Conservation (phyloP, 805 yeast species). For the Barnettozyma botsteinii region DNA sequence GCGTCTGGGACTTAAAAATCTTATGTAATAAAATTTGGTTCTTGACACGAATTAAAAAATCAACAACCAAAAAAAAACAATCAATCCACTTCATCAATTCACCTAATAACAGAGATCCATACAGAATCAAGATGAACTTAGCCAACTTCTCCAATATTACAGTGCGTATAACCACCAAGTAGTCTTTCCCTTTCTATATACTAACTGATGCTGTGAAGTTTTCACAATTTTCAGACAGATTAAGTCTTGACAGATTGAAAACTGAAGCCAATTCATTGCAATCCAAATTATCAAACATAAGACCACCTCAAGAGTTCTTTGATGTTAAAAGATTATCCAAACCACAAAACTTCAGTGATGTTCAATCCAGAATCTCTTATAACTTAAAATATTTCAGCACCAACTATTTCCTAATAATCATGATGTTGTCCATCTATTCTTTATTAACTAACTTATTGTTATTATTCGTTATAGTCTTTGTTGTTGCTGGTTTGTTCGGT, state of each 20-base stretch:
- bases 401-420: slow-evolving; percentile 73
- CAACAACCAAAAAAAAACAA: background rate
- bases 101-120: too few relatives aligned
- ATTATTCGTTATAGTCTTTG: slow-evolving; percentile 73
- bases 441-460: slow-evolving; percentile 79
- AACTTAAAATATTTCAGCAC: slow-evolving; percentile 84
- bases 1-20: too few relatives aligned
- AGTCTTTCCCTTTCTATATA: too few relatives aligned
- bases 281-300: slow-evolving; percentile 59
- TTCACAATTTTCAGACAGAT: slow-evolving; percentile 39
- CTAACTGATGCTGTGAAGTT: slow-evolving; percentile 24
- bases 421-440: slow-evolving; percentile 73
- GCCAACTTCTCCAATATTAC: slow-evolving; percentile 35
- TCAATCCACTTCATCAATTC: background rate
- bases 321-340: slow-evolving; percentile 85
- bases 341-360: slow-evolving; percentile 84
- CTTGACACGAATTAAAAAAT: too few relatives aligned
- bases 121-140: slow-evolving; percentile 25
- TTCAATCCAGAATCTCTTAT: slow-evolving; percentile 82
- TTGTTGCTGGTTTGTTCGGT: slow-evolving; percentile 68
- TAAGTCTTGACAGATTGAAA: slow-evolving; percentile 44
- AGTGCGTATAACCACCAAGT: slow-evolving; percentile 27
- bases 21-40: too few relatives aligned
- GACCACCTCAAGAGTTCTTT: slow-evolving; percentile 91
- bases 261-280: slow-evolving; percentile 52